Evolutionary conservation across 225 moss, liverwort and hornwort species (phyloP).

Genomic region (Bryoerythrophyllum caledonicum): DNA sequence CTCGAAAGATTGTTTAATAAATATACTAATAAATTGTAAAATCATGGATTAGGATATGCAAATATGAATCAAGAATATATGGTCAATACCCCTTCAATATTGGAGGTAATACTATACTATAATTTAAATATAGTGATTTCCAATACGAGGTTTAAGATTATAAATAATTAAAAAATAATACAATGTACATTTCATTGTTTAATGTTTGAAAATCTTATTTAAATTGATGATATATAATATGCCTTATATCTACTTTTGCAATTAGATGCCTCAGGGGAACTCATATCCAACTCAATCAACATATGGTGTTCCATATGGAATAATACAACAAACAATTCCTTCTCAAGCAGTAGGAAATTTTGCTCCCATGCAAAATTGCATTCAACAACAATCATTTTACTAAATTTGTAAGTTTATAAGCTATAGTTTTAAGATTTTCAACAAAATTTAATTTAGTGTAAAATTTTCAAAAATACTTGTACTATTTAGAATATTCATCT

Average conservation of each 20-base stretch:
- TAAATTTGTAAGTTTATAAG: slow-evolving; percentile 20
- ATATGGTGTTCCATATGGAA: slow-evolving; percentile 32
- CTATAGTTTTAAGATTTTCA: neutral
- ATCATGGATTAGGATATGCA: slow-evolving; percentile 29
- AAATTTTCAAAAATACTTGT: neutral
- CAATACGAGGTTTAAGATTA: neutral
- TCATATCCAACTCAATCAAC: slow-evolving; percentile 33
- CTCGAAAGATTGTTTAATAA: accelerated
- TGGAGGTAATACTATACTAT: slow-evolving; percentile 25
- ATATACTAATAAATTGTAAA: neutral
- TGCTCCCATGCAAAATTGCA: slow-evolving; percentile 30
- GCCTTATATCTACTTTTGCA: neutral
- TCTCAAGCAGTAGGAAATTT: slow-evolving; percentile 41
- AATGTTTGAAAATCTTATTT: neutral
- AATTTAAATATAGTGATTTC: too few relatives aligned
- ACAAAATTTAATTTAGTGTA: too few relatives aligned
- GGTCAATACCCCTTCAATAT: slow-evolving; percentile 27
- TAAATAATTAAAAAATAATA: neutral
- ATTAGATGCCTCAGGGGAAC: slow-evolving; percentile 43
- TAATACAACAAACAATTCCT: slow-evolving; percentile 29
- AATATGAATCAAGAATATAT: slow-evolving; percentile 50
- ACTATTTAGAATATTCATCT: accelerated
- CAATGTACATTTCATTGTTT: accelerated
- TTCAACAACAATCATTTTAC: slow-evolving; percentile 55
- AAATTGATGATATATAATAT: neutral